Conservation (phyloP, 164 flowering plant species). For the Vitis rotundifolia region DNA sequence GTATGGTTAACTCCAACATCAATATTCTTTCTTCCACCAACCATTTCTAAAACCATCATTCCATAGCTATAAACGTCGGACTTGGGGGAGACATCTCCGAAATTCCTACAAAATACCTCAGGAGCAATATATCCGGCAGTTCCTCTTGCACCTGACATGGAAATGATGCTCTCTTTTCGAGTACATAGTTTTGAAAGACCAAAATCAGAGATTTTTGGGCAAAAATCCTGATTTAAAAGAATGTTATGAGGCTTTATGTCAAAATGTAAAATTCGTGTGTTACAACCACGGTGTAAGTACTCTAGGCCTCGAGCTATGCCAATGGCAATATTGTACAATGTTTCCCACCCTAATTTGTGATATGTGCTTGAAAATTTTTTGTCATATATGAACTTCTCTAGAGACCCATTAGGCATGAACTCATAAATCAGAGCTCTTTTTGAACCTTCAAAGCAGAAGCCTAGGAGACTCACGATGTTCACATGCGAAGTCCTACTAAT, state of each 20-base stretch:
- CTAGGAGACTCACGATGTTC: slow-evolving; percentile 33
- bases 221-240: slow-evolving; percentile 34
- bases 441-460: slow-evolving; percentile 32
- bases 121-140: slow-evolving; percentile 53
- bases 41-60: slow-evolving; percentile 54
- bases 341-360: slow-evolving; percentile 22
- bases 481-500: slow-evolving; percentile 39
- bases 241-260: slow-evolving; percentile 54
- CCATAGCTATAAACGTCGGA: slow-evolving; percentile 61
- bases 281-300: slow-evolving; percentile 54
- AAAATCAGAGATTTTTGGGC: slow-evolving; percentile 47
- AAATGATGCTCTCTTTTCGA: slow-evolving; percentile 28
- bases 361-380: neutral
- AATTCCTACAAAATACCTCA: slow-evolving; percentile 31
- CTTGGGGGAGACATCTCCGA: slow-evolving; percentile 45
- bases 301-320: slow-evolving; percentile 47
- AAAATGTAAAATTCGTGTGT: slow-evolving; percentile 38
- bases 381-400: slow-evolving; percentile 23
- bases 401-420: slow-evolving; percentile 43
- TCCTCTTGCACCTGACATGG: slow-evolving; percentile 36
- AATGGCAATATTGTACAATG: slow-evolving; percentile 26
- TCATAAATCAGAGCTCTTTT: slow-evolving; percentile 45
- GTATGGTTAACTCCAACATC: slow-evolving; percentile 6
- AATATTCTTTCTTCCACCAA: slow-evolving; percentile 34
- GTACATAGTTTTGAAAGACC: slow-evolving; percentile 41